These are phyloP conservation scores for Iberis pinnata DNA, from an alignment of 345 rosid genomes.

Conservation along the genomic window DNA sequence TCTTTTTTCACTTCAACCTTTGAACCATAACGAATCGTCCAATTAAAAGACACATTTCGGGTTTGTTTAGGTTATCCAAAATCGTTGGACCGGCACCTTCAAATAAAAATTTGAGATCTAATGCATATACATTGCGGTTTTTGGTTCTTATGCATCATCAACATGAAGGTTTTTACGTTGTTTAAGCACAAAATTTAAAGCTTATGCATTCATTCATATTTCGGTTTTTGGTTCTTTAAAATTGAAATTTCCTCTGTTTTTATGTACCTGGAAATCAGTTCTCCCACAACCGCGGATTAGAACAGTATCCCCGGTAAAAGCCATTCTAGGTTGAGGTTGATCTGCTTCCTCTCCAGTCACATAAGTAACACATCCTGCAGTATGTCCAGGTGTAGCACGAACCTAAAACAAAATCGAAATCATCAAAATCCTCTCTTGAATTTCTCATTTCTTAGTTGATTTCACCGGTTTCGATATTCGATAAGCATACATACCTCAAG, in stretches of 20 bases:
- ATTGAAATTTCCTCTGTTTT: background rate
- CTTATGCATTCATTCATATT: background rate
- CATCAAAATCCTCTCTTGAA: background rate
- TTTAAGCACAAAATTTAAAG: background rate
- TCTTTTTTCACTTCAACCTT: no score
- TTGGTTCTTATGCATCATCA: background rate
- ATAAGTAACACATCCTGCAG: slow-evolving; percentile 85
- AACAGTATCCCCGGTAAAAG: slow-evolving; percentile 86
- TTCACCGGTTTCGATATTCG: background rate
- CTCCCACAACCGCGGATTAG: slow-evolving; percentile 96
- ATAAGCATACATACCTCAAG: slow-evolving; percentile 66
- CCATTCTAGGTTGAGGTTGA: slow-evolving; percentile 90
- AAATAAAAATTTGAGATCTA: background rate
- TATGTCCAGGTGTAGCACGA: slow-evolving; percentile 93
- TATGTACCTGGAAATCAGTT: slow-evolving; percentile 85
- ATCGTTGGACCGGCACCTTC: no score
- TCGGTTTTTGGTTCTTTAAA: background rate
- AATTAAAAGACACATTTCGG: no score
- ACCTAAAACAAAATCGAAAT: slow-evolving; percentile 34
- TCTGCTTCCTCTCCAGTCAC: slow-evolving; percentile 73
- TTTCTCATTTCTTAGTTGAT: background rate
- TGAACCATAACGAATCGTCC: no score
- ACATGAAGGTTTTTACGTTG: background rate
- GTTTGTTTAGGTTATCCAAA: background rate
- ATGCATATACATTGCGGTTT: background rate